Conservation (phyloP, 768 basidiomycete genomes). For the Imleria badia region DNA sequence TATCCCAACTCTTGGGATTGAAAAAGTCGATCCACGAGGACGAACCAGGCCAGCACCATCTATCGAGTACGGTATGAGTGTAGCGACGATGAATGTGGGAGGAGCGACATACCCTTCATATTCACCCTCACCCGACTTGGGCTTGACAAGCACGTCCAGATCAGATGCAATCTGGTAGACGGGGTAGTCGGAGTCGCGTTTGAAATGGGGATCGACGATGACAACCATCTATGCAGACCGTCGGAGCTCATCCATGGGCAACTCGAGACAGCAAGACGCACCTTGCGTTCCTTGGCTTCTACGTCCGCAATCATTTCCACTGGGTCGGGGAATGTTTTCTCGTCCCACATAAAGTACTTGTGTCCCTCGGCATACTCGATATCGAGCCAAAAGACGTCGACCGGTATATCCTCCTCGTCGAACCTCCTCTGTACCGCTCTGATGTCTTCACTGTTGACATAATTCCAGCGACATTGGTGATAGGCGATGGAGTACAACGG, state of each 20-base stretch:
- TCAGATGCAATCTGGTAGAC: slow-evolving; percentile 85
- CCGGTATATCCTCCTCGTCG: slow-evolving; percentile 92
- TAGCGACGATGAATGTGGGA: neutral
- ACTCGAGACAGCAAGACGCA: slow-evolving; percentile 26
- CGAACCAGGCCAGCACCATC: slow-evolving; percentile 97
- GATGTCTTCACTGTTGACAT: slow-evolving; percentile 86
- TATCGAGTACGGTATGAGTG: neutral
- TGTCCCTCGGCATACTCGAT: slow-evolving; percentile 94
- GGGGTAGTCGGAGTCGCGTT: slow-evolving; percentile 75
- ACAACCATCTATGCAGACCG: slow-evolving; percentile 78
- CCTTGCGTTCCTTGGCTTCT: slow-evolving; percentile 82
- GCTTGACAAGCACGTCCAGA: slow-evolving; percentile 78
- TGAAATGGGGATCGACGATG: slow-evolving; percentile 95
- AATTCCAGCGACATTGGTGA: slow-evolving; percentile 99
- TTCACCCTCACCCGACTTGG: slow-evolving; percentile 74
- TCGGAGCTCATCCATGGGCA: neutral
- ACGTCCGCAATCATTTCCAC: slow-evolving; percentile 92
- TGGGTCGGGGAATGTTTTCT: slow-evolving; percentile 90
- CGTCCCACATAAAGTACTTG: slow-evolving; percentile 97
- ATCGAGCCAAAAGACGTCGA: slow-evolving; percentile 97
- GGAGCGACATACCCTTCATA: slow-evolving; percentile 66
- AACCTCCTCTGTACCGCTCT: slow-evolving; percentile 82
- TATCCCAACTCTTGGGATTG: slow-evolving; percentile 84
- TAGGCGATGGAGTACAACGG: slow-evolving; percentile 90
- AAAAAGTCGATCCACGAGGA: slow-evolving; percentile 98